Conservation (phyloP, 164 flowering plant genomes). For the Macadamia tetraphylla region DNA sequence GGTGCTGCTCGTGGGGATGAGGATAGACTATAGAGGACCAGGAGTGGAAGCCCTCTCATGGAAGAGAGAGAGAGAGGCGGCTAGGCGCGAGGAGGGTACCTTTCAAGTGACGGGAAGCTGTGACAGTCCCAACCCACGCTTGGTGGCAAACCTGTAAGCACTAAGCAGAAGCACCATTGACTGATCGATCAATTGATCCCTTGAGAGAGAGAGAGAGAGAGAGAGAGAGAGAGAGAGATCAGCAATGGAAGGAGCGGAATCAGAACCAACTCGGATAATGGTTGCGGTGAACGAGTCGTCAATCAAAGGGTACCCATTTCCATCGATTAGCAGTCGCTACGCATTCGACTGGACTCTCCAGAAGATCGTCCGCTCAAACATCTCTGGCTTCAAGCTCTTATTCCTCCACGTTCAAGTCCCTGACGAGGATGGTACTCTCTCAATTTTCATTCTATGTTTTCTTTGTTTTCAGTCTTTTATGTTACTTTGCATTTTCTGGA, state of each 20-base stretch:
- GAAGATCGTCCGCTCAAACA: conserved; percentile 75
- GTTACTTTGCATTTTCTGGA: not conserved
- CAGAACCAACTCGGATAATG: conserved; percentile 69
- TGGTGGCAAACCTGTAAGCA: no score
- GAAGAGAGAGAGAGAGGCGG: no score
- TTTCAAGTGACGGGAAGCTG: no score
- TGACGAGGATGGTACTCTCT: conserved; percentile 77
- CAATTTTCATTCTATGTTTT: conserved; percentile 4
- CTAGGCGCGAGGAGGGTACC: no score
- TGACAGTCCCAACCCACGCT: no score
- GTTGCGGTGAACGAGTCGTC: conserved; percentile 85
- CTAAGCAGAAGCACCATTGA: no score
- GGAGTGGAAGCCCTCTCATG: no score
- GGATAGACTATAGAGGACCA: no score
- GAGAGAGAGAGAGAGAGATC: not conserved
- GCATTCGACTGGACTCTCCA: conserved; percentile 88
- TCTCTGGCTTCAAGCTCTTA: conserved; percentile 69
- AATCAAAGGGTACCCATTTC: conserved; percentile 77
- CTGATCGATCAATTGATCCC: no score
- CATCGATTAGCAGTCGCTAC: conserved; percentile 81
- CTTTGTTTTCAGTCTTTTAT: not conserved
- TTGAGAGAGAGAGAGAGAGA: no score
- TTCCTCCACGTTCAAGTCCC: conserved; percentile 90
- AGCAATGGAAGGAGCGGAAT: conserved; percentile 21
- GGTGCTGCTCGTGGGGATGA: no score